Conservation (phyloP, 2,329 filamentous ascomycete genomes). For the Zalaria sp. region DNA sequence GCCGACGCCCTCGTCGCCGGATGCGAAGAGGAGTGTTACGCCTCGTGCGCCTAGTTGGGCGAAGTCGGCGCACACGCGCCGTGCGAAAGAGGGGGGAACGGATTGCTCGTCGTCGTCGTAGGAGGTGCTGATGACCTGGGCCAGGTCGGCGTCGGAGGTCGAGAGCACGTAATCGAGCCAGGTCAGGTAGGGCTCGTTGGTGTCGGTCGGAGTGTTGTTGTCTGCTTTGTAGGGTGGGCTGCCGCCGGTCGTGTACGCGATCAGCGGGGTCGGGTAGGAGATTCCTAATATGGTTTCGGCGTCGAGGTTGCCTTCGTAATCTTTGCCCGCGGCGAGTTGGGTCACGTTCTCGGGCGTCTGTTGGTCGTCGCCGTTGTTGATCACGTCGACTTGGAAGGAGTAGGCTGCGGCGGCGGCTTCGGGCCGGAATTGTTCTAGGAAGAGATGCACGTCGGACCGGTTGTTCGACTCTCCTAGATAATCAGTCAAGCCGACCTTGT, state of each 20-base stretch:
- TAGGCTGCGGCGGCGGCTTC: constrained; percentile 30
- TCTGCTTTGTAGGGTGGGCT: constrained; percentile 38
- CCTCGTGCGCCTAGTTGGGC: constrained; percentile 53
- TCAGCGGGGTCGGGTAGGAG: constrained; percentile 39
- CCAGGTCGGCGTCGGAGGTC: constrained; percentile 38
- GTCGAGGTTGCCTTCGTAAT: constrained; percentile 49
- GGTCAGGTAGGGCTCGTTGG: constrained; percentile 55
- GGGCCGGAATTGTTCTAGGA: constrained; percentile 41
- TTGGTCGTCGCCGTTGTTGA: constrained; percentile 40
- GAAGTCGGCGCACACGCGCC: constrained; percentile 48
- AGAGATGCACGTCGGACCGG: constrained; percentile 41
- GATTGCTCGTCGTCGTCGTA: constrained; percentile 56
- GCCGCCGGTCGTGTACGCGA: constrained; percentile 47
- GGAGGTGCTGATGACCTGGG: constrained; percentile 48
- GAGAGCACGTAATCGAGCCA: constrained; percentile 46
- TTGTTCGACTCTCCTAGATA: constrained; percentile 34
- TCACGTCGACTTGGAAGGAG: constrained; percentile 42
- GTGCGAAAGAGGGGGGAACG: constrained; percentile 46
- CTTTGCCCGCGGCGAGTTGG: constrained; percentile 13
- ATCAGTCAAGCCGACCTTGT: constrained; percentile 32
- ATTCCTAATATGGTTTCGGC: constrained; percentile 46
- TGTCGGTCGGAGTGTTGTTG: constrained; percentile 30
- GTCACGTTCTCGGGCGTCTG: constrained; percentile 18
- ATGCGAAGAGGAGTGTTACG: constrained; percentile 48
- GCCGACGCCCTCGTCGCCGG: constrained; percentile 49